These are phyloP conservation scores for Vitis rupestris DNA, from an alignment of 164 flowering plant species.

Conservation along the genomic window DNA sequence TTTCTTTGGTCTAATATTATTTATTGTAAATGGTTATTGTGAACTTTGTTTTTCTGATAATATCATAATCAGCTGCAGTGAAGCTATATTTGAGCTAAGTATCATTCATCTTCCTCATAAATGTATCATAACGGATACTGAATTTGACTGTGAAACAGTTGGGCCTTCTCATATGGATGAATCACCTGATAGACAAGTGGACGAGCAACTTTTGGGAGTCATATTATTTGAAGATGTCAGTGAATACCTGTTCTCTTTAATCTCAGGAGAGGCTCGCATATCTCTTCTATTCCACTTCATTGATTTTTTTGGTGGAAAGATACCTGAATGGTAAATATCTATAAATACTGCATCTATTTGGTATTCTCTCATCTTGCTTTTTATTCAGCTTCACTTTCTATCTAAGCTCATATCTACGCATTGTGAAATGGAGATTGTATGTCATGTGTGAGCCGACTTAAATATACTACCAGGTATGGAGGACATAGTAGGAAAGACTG, in stretches of 20 bases:
- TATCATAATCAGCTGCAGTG: background rate
- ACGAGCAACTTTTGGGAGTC: conserved; percentile 64
- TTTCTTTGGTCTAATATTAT: background rate
- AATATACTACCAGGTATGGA: no score
- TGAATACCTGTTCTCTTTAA: conserved; percentile 78
- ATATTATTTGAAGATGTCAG: conserved; percentile 80
- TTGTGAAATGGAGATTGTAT: no score
- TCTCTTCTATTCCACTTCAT: conserved; percentile 66
- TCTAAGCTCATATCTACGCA: no score
- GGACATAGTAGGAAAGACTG: no score
- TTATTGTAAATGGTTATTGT: background rate
- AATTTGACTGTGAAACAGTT: conserved; percentile 19
- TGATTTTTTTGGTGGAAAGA: conserved; percentile 83
- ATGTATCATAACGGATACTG: background rate
- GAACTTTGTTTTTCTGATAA: background rate
- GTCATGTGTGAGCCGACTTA: no score
- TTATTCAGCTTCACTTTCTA: background rate
- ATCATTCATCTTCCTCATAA: no score
- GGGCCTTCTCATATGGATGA: conserved; percentile 24
- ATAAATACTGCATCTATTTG: no score
- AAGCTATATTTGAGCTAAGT: background rate
- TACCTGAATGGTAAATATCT: conserved; percentile 57
- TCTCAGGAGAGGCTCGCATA: conserved; percentile 69
- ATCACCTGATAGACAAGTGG: conserved; percentile 42
- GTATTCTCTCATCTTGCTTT: background rate